Evolutionary conservation across 768 basidiomycete species (phyloP).

Genomic region (Tulasnella sp.): DNA sequence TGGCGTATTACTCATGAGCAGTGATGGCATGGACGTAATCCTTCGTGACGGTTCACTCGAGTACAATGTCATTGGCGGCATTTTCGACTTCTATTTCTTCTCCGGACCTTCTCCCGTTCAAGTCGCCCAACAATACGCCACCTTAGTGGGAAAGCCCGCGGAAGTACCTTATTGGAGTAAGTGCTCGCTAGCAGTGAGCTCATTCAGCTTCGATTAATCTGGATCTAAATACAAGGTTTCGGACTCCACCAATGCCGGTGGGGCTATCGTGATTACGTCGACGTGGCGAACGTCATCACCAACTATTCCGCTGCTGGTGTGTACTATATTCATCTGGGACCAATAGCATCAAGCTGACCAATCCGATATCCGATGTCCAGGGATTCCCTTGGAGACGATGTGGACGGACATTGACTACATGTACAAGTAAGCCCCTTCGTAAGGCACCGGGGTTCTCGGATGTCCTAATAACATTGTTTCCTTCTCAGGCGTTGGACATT

Average conservation of each 20-base stretch:
- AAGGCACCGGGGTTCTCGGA: neutral
- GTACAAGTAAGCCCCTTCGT: neutral
- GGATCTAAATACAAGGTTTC: constrained; percentile 38
- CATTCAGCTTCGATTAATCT: neutral
- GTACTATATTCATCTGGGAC: neutral
- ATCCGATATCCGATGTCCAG: neutral
- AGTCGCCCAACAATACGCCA: constrained; percentile 64
- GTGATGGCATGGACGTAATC: constrained; percentile 77
- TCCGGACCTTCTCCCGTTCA: constrained; percentile 52
- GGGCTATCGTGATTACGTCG: constrained; percentile 53
- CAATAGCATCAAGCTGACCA: neutral
- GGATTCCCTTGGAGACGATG: constrained; percentile 71
- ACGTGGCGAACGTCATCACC: constrained; percentile 56
- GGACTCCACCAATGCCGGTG: constrained; percentile 71
- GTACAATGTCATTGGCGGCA: constrained; percentile 74
- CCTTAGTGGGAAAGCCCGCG: constrained; percentile 61
- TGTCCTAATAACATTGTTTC: neutral
- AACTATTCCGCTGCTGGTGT: constrained; percentile 53
- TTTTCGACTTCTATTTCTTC: constrained; percentile 75
- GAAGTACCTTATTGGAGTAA: constrained; percentile 69
- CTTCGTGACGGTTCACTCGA: constrained; percentile 54
- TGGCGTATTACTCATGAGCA: constrained; percentile 65
- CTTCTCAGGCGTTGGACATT: constrained; percentile 51
- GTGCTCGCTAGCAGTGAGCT: neutral
- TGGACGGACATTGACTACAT: constrained; percentile 45